phyloP scores from a whole-genome alignment of 306 rosid species.

The Crotalaria pallida region DNA sequence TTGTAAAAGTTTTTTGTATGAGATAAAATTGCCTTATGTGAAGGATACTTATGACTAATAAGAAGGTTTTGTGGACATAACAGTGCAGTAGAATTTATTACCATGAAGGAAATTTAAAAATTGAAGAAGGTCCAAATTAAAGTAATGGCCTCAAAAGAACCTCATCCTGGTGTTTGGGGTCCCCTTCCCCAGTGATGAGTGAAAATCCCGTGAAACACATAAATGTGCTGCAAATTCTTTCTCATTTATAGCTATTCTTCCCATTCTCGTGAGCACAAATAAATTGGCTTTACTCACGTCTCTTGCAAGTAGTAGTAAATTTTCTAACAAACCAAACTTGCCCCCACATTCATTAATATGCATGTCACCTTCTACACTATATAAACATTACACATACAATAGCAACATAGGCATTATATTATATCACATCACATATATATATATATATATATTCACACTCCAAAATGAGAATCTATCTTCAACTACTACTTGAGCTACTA shows the following conservation, averaged over 20 bases:
- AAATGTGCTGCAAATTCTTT: constrained; percentile 29
- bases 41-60: too few species aligned
- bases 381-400: too few species aligned
- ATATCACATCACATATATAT: too few species aligned
- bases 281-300: constrained; percentile 20
- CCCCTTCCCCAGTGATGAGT: neutral
- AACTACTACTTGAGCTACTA: neutral
- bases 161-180: too few species aligned
- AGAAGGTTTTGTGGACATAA: too few species aligned
- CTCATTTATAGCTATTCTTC: constrained; percentile 31
- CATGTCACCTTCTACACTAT: neutral
- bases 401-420: too few species aligned
- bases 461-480: constrained; percentile 38
- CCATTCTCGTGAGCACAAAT: constrained; percentile 59
- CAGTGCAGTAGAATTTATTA: too few species aligned
- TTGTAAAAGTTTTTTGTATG: too few species aligned
- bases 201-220: constrained; percentile 65
- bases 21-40: too few species aligned
- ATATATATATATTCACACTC: neutral
- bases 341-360: constrained; percentile 21
- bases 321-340: constrained; percentile 12
- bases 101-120: too few species aligned
- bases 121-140: too few species aligned
- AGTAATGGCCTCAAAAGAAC: too few species aligned
- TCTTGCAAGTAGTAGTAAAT: neutral